Base-by-base conservation (phyloP, 495 filamentous ascomycete genomes). In the Lasiosphaeria miniovina region DNA sequence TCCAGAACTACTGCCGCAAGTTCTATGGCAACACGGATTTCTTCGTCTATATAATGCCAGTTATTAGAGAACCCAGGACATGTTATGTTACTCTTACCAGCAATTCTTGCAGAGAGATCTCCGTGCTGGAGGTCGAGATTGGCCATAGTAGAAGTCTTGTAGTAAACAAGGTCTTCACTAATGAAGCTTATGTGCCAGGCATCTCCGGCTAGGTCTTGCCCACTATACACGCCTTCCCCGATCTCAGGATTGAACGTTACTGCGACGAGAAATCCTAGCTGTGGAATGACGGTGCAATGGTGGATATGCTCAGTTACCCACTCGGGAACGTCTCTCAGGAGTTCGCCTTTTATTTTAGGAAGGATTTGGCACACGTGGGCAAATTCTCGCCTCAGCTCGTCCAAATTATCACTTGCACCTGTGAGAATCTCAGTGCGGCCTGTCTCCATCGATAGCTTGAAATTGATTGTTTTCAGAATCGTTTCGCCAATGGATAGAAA, bases 11-110 rank as follows among this genome's bases (percentile, higher is more conserved):
- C 76, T 35, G 90, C 84, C 1, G 90, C 85, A 36, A 98, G 81
- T 12, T 86, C 80, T 71, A 96, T 87, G 4, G 93, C 82, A 32
- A 98, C 87, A 65, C 96, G 90, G 55, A 98, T 95, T 66, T 98
- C 94, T 57, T 85, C 88, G 65, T 98, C 94, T 93, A 14, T 0
- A 4, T 3, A 6, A 3, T 15, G 51, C 66, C 15, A 66, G 59
- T 36, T 51, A 8, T 12, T 7, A 3, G 15, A 4, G 4, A 9
- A 32, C 12, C 6, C 8, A 11, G 14, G 0, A 11, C 45, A n/a
- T 36, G 35, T 31, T 14, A 15, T 3, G 36, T 9, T 6, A 33
- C 32, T 60, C 82, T 68, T 78, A 92, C 91, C 89, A 60, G 86
- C 87, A 45, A 98, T 96, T 34, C 85, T 77, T 8, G 86, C 86